Conservation (phyloP, 371 early-diverging fungal species). For the Choanephora cucurbitarum region DNA sequence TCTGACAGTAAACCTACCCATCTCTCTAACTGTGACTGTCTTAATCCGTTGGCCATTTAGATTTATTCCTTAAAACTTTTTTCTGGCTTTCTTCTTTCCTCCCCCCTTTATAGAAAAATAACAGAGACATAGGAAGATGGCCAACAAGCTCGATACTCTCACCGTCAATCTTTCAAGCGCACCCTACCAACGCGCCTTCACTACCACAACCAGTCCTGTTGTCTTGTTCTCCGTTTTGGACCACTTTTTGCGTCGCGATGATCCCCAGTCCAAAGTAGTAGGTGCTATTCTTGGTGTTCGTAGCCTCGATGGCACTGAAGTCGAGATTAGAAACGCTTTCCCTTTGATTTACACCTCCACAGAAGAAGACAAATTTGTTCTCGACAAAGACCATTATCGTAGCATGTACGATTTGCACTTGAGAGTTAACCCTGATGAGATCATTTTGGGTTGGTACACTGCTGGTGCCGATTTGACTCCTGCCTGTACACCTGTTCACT, state of each 20-base stretch:
- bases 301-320: conserved; percentile 81
- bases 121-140: conserved; percentile 21
- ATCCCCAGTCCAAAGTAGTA: conserved; percentile 79
- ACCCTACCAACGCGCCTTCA: conserved; percentile 60
- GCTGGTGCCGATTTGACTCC: conserved; percentile 72
- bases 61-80: conserved; percentile 2
- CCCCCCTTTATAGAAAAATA: neutral
- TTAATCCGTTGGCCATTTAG: too few relatives aligned
- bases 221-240: conserved; percentile 92
- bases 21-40: too few relatives aligned
- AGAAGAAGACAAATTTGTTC: conserved; percentile 63
- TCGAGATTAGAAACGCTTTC: conserved; percentile 89
- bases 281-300: conserved; percentile 88
- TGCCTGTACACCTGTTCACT: conserved; percentile 83
- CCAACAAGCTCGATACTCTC: conserved; percentile 41
- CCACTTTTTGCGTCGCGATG: conserved; percentile 87
- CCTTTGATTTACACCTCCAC: conserved; percentile 75
- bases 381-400: conserved; percentile 90
- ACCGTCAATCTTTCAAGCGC: conserved; percentile 46
- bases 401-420: conserved; percentile 86
- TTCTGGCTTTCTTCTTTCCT: conserved; percentile 12
- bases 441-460: conserved; percentile 93
- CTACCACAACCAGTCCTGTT: conserved; percentile 76
- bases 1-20: too few relatives aligned
- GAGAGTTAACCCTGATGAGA: conserved; percentile 87